Evolutionary conservation across 495 filamentous ascomycete species (phyloP).

Genomic region (Talaromyces trachyspermus): DNA sequence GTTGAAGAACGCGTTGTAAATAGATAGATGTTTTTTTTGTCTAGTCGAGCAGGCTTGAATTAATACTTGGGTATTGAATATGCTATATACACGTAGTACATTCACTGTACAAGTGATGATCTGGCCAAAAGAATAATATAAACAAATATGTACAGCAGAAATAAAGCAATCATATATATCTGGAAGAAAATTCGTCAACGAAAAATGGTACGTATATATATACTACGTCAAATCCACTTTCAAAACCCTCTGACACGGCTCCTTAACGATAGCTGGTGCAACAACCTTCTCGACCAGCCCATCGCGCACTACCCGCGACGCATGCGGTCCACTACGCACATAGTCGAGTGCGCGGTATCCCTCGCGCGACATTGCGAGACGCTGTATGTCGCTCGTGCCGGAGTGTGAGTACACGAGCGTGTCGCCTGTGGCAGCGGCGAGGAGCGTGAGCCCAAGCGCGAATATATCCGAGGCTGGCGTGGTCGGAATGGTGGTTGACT

Average conservation of each 20-base stretch:
- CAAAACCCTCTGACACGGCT: constrained; percentile 27
- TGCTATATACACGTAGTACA: too few relatives aligned
- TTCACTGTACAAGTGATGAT: too few relatives aligned
- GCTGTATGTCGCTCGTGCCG: constrained; percentile 33
- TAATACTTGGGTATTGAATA: too few relatives aligned
- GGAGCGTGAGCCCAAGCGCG: constrained; percentile 48
- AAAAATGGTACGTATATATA: background rate
- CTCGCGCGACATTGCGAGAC: constrained; percentile 40
- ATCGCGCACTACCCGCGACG: constrained; percentile 31
- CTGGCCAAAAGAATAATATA: too few relatives aligned
- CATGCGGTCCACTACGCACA: constrained; percentile 31
- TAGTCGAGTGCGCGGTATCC: constrained; percentile 42
- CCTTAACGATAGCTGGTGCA: constrained; percentile 34
- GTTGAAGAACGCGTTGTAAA: constrained; percentile 57
- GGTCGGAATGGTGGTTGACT: constrained; percentile 19
- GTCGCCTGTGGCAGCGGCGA: constrained; percentile 47
- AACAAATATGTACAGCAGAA: too few relatives aligned
- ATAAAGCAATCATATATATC: too few relatives aligned
- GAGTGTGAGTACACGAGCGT: constrained; percentile 46
- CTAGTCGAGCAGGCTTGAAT: too few relatives aligned
- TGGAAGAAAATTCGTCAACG: background rate
- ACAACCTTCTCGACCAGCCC: constrained; percentile 38
- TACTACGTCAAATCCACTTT: constrained; percentile 29
- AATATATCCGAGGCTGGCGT: constrained; percentile 44
- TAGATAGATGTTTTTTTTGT: constrained; percentile 22